Evolutionary conservation across 2,329 filamentous ascomycete genomes (phyloP), one percentile per base, ranked within the genome.

Genomic region (Hypoxylon sp.): DNA sequence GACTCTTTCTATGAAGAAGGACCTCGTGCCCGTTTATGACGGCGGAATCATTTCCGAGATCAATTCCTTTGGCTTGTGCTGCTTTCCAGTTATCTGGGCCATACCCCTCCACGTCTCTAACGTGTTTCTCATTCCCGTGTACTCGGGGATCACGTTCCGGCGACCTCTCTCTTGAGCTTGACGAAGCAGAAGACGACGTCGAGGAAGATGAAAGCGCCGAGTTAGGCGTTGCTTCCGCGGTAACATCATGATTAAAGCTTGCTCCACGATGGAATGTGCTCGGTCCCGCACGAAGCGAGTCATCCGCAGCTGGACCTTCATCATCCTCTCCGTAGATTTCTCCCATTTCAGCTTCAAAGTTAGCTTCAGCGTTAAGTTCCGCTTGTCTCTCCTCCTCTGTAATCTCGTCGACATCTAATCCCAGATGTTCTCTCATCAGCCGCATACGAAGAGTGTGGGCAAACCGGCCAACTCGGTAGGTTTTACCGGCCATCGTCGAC

Each of bases 381-480:
- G 87, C 87, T 70, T 87, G 85, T 52, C 90, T 85, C 70, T 93
- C 90, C 65, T 95, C 88, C 74, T 96, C 93, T 74, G 92, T 88
- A 64, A 97, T 90, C 73, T 93, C 92, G 77, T 99, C 96, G 3
- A 97, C 93, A 74, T 98, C 94, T 38, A 98, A 83, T n/a, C 96
- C 96, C 28, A 99, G 83, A 80, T 99, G 96, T 79, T 99, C 96
- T 67, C 95, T 88, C 96, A 98, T 98, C 50, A 98, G 83, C 24
- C 96, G 91, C 82, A 97, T 89, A 28, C 96, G 93, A 54, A 99
- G 85, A 0, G 93, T 96, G 77, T 98, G 94, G 4, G 96, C 92
- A 78, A 97, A 99, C 24, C 93, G 89, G 44, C 93, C 94, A 33
- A 98, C 96, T 59, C 90, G 89, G 77, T 97, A 99, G 4, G 93